Conservation (phyloP, 345 rosid species). For the Eucalyptus decipiens region DNA sequence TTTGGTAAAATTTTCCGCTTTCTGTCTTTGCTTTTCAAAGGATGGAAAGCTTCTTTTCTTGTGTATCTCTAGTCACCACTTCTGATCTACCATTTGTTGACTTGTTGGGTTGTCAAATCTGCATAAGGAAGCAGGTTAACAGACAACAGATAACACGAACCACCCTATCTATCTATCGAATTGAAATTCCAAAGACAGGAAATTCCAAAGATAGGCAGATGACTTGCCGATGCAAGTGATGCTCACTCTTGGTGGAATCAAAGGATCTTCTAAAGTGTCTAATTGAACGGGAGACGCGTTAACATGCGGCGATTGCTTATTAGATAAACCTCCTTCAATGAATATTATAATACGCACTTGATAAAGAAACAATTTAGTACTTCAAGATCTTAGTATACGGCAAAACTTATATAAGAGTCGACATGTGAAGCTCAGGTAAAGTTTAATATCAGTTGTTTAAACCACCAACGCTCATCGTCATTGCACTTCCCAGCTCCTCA, state of each 20-base stretch:
- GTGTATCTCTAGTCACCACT: neutral
- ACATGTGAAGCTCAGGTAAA: neutral
- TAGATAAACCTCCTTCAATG: neutral
- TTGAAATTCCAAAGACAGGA: neutral
- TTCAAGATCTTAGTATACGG: neutral
- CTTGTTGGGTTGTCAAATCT: neutral
- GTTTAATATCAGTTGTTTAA: neutral
- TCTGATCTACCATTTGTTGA: neutral
- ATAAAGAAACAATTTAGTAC: neutral
- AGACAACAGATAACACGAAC: neutral
- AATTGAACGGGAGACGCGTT: neutral
- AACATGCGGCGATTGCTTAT: neutral
- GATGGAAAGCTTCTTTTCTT: neutral
- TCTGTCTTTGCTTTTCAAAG: neutral
- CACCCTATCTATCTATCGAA: neutral
- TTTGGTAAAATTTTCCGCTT: neutral
- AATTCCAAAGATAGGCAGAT: neutral
- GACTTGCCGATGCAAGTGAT: neutral
- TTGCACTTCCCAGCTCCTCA: slow-evolving; percentile 2
- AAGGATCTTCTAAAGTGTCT: neutral
- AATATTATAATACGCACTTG: neutral
- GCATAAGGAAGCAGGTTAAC: neutral
- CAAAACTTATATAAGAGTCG: neutral
- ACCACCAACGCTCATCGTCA: neutral
- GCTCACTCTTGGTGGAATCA: neutral